phyloP scores from a whole-genome alignment of 2,329 filamentous ascomycete genomes.

The Fusarium sp. region DNA sequence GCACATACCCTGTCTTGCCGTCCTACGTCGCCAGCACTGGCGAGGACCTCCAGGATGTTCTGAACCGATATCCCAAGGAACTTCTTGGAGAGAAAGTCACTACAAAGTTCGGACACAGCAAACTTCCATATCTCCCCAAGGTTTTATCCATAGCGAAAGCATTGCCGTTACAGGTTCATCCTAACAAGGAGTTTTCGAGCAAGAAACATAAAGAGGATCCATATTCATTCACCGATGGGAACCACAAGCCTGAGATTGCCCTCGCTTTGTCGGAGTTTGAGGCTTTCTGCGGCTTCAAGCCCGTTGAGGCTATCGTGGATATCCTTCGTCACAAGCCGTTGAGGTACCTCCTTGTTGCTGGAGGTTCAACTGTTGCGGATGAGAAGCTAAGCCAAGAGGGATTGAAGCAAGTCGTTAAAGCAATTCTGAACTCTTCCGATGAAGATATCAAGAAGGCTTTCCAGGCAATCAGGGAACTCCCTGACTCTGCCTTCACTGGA shows the following conservation, averaged over 20 bases:
- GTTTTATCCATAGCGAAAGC: slow-evolving; percentile 82
- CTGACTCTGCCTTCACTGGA: slow-evolving; percentile 60
- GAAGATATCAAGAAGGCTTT: slow-evolving; percentile 48
- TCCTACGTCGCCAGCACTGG: slow-evolving; percentile 73
- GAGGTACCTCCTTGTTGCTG: slow-evolving; percentile 38
- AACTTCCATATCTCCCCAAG: slow-evolving; percentile 81
- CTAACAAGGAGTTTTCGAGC: slow-evolving; percentile 75
- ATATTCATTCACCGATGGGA: slow-evolving; percentile 75
- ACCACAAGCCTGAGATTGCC: slow-evolving; percentile 86
- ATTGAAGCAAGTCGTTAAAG: slow-evolving; percentile 66
- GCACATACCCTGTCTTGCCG: slow-evolving; percentile 79
- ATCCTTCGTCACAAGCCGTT: slow-evolving; percentile 65
- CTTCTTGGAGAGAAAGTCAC: slow-evolving; percentile 74
- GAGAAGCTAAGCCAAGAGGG: slow-evolving; percentile 62
- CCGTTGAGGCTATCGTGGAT: slow-evolving; percentile 68
- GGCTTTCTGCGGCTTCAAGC: slow-evolving; percentile 81
- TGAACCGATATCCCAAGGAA: slow-evolving; percentile 71
- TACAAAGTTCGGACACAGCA: slow-evolving; percentile 69
- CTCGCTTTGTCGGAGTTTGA: slow-evolving; percentile 79
- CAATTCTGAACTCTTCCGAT: slow-evolving; percentile 66
- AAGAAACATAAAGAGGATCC: slow-evolving; percentile 75
- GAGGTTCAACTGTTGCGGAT: slow-evolving; percentile 30
- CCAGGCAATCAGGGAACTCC: slow-evolving; percentile 52
- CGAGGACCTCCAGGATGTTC: slow-evolving; percentile 73
- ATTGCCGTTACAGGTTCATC: slow-evolving; percentile 80